These are phyloP conservation scores for Plasmodium vinckei DNA, from an alignment of 169 alveolate species.

Conservation along the genomic window DNA sequence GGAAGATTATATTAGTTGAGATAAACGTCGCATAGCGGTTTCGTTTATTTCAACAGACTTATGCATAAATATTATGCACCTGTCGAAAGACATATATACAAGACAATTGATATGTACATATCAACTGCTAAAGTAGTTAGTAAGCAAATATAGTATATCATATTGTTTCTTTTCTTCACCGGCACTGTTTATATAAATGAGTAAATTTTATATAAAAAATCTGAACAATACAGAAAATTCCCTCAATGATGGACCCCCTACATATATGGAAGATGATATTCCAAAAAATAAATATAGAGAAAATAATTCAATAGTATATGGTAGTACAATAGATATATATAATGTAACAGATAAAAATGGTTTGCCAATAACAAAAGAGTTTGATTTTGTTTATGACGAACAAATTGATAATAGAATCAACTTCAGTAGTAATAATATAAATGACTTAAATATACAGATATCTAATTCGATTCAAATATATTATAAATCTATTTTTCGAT, in stretches of 20 bases:
- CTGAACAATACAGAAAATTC: constrained; percentile 18
- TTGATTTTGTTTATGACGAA: constrained; percentile 4
- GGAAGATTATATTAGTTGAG: too few relatives aligned
- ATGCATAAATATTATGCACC: too few relatives aligned
- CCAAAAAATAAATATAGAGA: constrained; percentile 14
- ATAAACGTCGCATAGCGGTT: too few relatives aligned
- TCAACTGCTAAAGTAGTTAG: too few relatives aligned
- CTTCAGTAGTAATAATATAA: not conserved
- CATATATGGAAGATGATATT: constrained; percentile 12
- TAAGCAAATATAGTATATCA: not conserved
- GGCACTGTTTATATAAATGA: constrained; percentile 20
- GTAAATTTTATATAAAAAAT: constrained; percentile 16
- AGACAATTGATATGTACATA: too few relatives aligned
- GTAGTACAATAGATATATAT: not conserved
- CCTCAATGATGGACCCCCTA: not conserved
- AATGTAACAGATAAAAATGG: not conserved
- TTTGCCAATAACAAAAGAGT: constrained; percentile 4
- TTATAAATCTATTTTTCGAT: constrained; percentile 13
- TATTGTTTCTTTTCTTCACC: not conserved
- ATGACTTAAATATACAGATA: not conserved
- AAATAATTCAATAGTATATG: constrained; percentile 19
- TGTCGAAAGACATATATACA: too few relatives aligned
- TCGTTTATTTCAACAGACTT: too few relatives aligned
- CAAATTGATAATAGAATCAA: not conserved
- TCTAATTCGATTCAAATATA: constrained; percentile 5